phyloP scores from a whole-genome alignment of 1,284 basidiomycete genomes.

The Cutaneotrichosporon mucoides region DNA sequence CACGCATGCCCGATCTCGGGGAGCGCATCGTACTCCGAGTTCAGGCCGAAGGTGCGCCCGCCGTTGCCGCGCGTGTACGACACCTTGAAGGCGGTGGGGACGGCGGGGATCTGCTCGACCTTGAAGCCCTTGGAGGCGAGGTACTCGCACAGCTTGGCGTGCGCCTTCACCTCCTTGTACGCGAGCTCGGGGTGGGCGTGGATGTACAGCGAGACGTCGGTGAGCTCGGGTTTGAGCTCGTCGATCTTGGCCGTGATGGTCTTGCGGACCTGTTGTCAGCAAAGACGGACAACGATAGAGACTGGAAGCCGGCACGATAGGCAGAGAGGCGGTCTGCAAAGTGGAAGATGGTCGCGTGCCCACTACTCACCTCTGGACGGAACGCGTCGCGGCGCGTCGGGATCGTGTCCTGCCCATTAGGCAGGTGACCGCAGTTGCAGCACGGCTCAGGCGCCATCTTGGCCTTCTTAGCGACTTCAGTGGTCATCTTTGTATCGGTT shows the following conservation, averaged over 20 bases:
- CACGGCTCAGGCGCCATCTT: slow-evolving; percentile 2
- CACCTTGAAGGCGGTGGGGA: slow-evolving; percentile 49
- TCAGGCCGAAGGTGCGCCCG: slow-evolving; percentile 27
- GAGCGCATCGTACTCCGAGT: slow-evolving; percentile 29
- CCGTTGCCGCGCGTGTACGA: slow-evolving; percentile 18
- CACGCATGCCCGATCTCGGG: slow-evolving; percentile 52
- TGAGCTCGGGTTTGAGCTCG: slow-evolving; percentile 13
- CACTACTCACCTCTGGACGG: background rate
- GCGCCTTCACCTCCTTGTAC: slow-evolving; percentile 50
- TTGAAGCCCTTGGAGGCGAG: slow-evolving; percentile 58
- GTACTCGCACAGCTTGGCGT: slow-evolving; percentile 57
- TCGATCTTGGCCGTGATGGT: slow-evolving; percentile 11
- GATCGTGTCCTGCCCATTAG: background rate
- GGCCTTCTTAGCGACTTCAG: background rate
- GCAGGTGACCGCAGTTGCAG: slow-evolving; percentile 3
- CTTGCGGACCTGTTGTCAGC: slow-evolving; percentile 8
- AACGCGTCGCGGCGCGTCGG: background rate
- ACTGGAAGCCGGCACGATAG: too few species aligned
- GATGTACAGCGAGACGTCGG: slow-evolving; percentile 23
- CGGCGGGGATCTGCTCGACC: slow-evolving; percentile 58
- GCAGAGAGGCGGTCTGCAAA: too few species aligned
- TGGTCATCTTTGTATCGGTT: background rate
- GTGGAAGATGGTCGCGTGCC: too few species aligned
- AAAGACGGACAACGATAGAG: too few species aligned
- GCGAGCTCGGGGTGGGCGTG: slow-evolving; percentile 28